Evolutionary conservation across 2,329 filamentous ascomycete species (phyloP), one percentile per base, ranked within the genome.

Genomic region (Xylaria sp.): DNA sequence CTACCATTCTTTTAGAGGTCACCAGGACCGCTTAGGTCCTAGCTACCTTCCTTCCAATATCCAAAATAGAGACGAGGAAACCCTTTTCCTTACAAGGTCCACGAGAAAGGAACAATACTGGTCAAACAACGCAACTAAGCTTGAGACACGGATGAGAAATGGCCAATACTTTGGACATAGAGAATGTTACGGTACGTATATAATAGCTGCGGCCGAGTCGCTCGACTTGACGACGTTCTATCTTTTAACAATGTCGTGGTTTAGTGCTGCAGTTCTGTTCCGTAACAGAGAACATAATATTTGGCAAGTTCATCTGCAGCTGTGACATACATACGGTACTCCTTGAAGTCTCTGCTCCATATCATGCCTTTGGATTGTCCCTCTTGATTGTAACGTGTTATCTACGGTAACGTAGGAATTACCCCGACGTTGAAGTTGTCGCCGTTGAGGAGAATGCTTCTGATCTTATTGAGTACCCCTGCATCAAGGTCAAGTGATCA

Each of bases 401-500:
- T 53, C 7, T 33, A n/a, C 15, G 1, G 26, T 33, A 53, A 53
- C 15, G 15, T 53, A 33, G 15, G 7, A 31, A n/a, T 23, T 23
- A 23, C 15, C 11, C 10, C 23, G 7, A 33, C 3, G 7, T 33
- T 33, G 33, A 33, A 26, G 48, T 40, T 42, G 5, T 58, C 10
- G 11, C 54, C 9, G 31, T 49, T 23, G 54, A 23, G 20, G 56
- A 61, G 6, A 63, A 64, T n/a, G 28, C 28, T 28, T 40, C 44
- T 4, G 9, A 59, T 26, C 51, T 42, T 26, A 44, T 20, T n/a
- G 36, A 31, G 28, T 42, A 36, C 63, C 46, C 23, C 23, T 33
- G 42, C 42, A 33, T 62, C 17, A 40, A 60, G 33, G 57, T 61
- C 23, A 64, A 62, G n/a, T 66, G 62, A 59, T 66, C 20, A 64